Base-by-base conservation (phyloP, 208 protist species). In the Wallacemonas sp. region DNA sequence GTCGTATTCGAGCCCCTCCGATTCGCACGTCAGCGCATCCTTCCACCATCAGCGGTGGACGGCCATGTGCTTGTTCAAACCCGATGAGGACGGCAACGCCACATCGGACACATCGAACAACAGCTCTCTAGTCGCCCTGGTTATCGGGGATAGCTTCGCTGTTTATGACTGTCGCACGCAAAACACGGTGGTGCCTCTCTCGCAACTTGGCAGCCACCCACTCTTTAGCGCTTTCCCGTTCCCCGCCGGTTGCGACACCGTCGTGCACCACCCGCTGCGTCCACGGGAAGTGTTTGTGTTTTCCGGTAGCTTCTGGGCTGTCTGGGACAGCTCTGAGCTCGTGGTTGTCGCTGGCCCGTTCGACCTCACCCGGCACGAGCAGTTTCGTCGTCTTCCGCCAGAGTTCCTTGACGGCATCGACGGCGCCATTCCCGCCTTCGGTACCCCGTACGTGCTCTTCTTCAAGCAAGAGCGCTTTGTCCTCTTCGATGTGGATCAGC, bases 391-490 rank as follows among this genome's bases (percentile, higher is more conserved):
- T 11, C 77, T 95, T 30, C 88, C 84, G n/a, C 11, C 21, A 9
- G 68, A 45, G 28, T 88, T 94, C 51, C 49, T 65, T 26, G 6
- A 30, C 30, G 62, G 49, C 15, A 68, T 84, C 51, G 78, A 89
- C 36, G 69, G 71, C 5, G 82, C 78, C 8, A 61, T 87, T 2
- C 62, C 78, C 6, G 60, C 86, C 21, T 79, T 79, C 2, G 68
- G 66, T 8, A 77, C 84, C 33, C 60, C 80, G 27, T 75, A 68
- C 9, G 77, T 77, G 26, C 70, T 94, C 26, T 80, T 91, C 63
- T 91, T 91, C 61, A 75, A 71, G 1, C 80, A 86, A 11, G 68
- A 68, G 1, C 55, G 61, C 26, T 94, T 83, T 70, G 39, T 86
- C 39, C 54, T 88, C 1, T 90, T 91, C 49, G 76, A 94, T 60